These are phyloP conservation scores for Amphicarpaea edgeworthii DNA, from an alignment of 306 rosid genomes.

Conservation along the genomic window DNA sequence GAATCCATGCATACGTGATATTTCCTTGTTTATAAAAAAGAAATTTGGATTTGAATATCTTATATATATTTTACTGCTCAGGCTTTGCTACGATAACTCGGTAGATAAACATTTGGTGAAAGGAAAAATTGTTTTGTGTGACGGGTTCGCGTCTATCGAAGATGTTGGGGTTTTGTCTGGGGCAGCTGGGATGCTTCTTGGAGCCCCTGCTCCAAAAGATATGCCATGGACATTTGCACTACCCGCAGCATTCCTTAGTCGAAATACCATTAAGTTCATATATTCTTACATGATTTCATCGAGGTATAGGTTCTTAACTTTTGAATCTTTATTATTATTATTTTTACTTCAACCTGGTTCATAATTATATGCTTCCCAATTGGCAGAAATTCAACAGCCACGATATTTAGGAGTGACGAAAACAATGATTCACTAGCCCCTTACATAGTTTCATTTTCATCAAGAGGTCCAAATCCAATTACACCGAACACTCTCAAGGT, in stretches of 20 bases:
- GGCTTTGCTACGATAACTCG: background rate
- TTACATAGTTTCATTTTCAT: constrained; percentile 50
- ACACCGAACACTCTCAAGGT: constrained; percentile 38
- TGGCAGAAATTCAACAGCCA: constrained; percentile 53
- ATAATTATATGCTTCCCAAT: no score
- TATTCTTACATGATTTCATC: constrained; percentile 36
- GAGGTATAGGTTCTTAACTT: constrained; percentile 9
- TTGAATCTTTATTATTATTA: no score
- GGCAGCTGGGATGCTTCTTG: constrained; percentile 47
- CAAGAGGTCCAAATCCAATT: constrained; percentile 66
- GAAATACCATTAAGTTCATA: background rate
- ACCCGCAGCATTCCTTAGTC: constrained; percentile 24
- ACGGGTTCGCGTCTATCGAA: background rate
- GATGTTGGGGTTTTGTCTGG: background rate
- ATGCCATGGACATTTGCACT: background rate
- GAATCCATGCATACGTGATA: background rate
- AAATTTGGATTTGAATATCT: background rate
- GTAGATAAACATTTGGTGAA: no score
- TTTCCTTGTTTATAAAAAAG: background rate
- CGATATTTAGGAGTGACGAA: constrained; percentile 51
- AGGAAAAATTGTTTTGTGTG: no score
- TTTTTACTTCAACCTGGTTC: no score
- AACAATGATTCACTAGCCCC: constrained; percentile 44
- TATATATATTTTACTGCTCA: background rate
- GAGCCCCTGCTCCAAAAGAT: background rate